These are phyloP conservation scores for Coniosporium tulheliwenetii DNA, from an alignment of 2,329 filamentous ascomycete genomes.

Conservation along the genomic window DNA sequence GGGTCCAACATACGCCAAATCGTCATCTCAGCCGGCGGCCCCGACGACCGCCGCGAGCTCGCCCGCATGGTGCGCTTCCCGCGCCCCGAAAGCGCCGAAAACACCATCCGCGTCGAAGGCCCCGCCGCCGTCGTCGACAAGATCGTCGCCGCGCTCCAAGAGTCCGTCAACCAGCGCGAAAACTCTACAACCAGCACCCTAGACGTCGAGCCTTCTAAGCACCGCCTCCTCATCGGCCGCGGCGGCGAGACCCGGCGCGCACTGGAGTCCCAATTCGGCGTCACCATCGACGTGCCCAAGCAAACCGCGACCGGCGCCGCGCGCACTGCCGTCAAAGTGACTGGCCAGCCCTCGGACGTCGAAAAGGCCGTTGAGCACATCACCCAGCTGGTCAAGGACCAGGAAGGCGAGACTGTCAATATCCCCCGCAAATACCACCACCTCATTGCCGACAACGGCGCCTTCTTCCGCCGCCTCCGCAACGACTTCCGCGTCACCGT, in stretches of 20 bases:
- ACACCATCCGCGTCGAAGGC: conserved; percentile 77
- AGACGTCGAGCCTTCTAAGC: conserved; percentile 79
- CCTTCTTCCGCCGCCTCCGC: conserved; percentile 81
- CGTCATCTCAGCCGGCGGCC: conserved; percentile 75
- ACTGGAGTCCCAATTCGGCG: conserved; percentile 72
- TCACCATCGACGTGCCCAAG: conserved; percentile 80
- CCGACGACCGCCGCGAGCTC: conserved; percentile 67
- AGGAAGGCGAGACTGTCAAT: conserved; percentile 74
- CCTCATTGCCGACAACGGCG: conserved; percentile 69
- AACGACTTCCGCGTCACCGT: conserved; percentile 80
- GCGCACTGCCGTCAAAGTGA: conserved; percentile 73
- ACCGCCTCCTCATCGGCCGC: conserved; percentile 78
- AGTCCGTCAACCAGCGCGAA: conserved; percentile 68
- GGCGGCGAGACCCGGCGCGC: conserved; percentile 76
- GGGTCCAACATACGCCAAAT: conserved; percentile 76
- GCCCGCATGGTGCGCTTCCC: conserved; percentile 91
- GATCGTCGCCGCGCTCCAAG: conserved; percentile 68
- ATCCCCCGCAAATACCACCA: conserved; percentile 77
- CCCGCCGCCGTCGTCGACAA: conserved; percentile 72
- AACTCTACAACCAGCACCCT: conserved; percentile 64
- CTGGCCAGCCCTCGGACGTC: conserved; percentile 63
- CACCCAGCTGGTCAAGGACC: conserved; percentile 60
- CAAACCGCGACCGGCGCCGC: conserved; percentile 53
- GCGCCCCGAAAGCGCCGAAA: conserved; percentile 68
- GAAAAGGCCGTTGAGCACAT: conserved; percentile 82